Percentiles rank a stretch among this genome's conserved stretches.
Evolutionary conservation across 495 filamentous ascomycete genomes (phyloP).

Genomic region (Alectoria sarmentosa): DNA sequence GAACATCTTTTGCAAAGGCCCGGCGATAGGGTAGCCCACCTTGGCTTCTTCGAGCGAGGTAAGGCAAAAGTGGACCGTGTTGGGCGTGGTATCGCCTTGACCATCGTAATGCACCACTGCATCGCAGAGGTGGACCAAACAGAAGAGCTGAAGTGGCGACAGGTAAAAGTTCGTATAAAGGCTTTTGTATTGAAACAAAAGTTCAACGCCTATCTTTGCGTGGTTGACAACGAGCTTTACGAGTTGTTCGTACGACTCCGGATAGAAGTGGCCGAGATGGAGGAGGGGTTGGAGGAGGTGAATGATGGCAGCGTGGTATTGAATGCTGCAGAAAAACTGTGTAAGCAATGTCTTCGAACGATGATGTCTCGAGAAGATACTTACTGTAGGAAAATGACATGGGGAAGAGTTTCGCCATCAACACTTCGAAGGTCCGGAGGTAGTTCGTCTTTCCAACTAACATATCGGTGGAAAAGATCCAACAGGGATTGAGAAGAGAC

Average conservation of each 20-base stretch:
- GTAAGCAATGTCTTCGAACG: background rate
- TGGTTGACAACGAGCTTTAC: slow-evolving; percentile 6
- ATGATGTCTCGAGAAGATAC: slow-evolving; percentile 2
- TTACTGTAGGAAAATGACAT: slow-evolving; percentile 35
- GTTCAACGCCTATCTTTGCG: slow-evolving; percentile 15
- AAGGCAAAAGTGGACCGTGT: slow-evolving; percentile 29
- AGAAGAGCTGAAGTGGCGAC: slow-evolving; percentile 33
- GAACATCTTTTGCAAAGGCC: slow-evolving; percentile 33
- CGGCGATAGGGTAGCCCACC: slow-evolving; percentile 29
- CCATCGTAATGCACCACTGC: slow-evolving; percentile 26
- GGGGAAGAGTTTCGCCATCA: slow-evolving; percentile 29
- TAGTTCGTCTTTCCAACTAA: slow-evolving; percentile 31
- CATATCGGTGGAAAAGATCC: slow-evolving; percentile 27
- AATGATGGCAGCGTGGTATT: slow-evolving; percentile 23
- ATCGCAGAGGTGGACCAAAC: slow-evolving; percentile 32
- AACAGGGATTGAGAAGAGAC: slow-evolving; percentile 28
- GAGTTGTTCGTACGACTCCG: slow-evolving; percentile 15
- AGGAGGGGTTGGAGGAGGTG: slow-evolving; percentile 22
- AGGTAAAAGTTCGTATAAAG: slow-evolving; percentile 30
- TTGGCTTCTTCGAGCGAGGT: slow-evolving; percentile 29
- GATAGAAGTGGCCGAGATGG: background rate
- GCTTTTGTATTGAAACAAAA: slow-evolving; percentile 22
- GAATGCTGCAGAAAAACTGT: slow-evolving; percentile 14
- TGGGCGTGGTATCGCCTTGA: slow-evolving; percentile 6
- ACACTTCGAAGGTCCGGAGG: slow-evolving; percentile 26